These are phyloP conservation scores for Komagataella populi DNA, from an alignment of 805 yeast genomes.

Conservation along the genomic window DNA sequence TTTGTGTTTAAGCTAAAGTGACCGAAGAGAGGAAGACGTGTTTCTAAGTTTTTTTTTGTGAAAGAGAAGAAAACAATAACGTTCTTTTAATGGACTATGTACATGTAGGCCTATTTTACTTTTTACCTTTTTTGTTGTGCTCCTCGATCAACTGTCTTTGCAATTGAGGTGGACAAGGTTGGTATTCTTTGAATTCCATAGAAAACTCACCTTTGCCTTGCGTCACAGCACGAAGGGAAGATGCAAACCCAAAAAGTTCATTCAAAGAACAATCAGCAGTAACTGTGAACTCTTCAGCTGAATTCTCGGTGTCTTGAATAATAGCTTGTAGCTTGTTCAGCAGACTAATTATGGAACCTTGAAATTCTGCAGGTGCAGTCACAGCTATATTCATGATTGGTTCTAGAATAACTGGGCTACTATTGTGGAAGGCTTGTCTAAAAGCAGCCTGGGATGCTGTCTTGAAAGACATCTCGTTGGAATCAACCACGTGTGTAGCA, in stretches of 20 bases:
- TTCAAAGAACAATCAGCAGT: constrained; percentile 94
- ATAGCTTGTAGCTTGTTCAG: constrained; percentile 87
- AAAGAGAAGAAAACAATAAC: neutral
- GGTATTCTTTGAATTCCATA: constrained; percentile 84
- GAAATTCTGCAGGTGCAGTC: constrained; percentile 94
- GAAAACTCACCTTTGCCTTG: constrained; percentile 99
- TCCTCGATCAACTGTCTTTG: constrained; percentile 86
- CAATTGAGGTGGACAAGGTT: constrained; percentile 81
- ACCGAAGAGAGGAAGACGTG: neutral
- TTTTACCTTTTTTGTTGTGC: constrained; percentile 43
- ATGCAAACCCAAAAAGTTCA: constrained; percentile 92
- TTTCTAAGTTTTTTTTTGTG: no score
- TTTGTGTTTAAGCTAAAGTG: no score
- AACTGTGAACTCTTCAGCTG: constrained; percentile 86
- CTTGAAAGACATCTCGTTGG: constrained; percentile 90
- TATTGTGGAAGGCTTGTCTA: constrained; percentile 74
- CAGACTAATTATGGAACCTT: constrained; percentile 82
- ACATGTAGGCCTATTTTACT: constrained; percentile 17
- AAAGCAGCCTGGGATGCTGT: constrained; percentile 89
- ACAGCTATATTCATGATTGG: constrained; percentile 93
- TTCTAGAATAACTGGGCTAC: constrained; percentile 83
- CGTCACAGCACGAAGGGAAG: constrained; percentile 87
- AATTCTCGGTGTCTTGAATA: constrained; percentile 88
- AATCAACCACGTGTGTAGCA: constrained; percentile 93
- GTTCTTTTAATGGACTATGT: neutral